A percentile compares a stretch with the other conserved stretches of the same genome.
These are phyloP conservation scores for Cucurbita pepo DNA, from an alignment of 306 rosid species.

Conservation along the genomic window DNA sequence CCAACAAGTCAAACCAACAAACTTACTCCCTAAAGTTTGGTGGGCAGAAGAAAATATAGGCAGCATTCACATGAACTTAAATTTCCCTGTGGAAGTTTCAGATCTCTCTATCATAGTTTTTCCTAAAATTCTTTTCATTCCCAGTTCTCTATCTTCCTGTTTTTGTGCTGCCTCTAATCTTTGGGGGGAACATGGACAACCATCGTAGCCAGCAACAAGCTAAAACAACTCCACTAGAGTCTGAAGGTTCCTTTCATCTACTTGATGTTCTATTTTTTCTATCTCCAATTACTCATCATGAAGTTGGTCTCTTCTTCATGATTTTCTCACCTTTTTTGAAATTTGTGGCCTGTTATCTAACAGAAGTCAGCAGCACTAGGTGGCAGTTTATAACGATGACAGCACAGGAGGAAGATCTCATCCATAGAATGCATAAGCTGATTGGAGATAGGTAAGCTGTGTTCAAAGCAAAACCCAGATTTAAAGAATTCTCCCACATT, in stretches of 20 bases:
- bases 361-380: slow-evolving; percentile 12
- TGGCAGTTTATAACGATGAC: slow-evolving; percentile 14
- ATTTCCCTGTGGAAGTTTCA: background rate
- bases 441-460: slow-evolving; percentile 10
- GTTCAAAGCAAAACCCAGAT: background rate
- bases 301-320: background rate
- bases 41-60: slow-evolving; percentile 1
- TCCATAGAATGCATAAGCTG: slow-evolving; percentile 13
- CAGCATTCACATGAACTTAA: background rate
- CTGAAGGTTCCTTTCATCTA: background rate
- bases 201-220: slow-evolving; percentile 4
- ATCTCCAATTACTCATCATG: background rate
- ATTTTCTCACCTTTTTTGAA: background rate
- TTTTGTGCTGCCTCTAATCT: background rate
- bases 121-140: background rate
- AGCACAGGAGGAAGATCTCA: slow-evolving; percentile 14
- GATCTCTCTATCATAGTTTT: background rate
- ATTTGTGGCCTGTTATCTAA: background rate
- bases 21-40: slow-evolving; percentile 10
- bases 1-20: slow-evolving; percentile 13
- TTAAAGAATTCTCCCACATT: background rate
- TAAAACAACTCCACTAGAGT: background rate
- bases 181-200: background rate
- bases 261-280: background rate
- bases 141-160: background rate